Base-by-base conservation (phyloP, 1,284 basidiomycete species). In the Leccinum fallax region DNA sequence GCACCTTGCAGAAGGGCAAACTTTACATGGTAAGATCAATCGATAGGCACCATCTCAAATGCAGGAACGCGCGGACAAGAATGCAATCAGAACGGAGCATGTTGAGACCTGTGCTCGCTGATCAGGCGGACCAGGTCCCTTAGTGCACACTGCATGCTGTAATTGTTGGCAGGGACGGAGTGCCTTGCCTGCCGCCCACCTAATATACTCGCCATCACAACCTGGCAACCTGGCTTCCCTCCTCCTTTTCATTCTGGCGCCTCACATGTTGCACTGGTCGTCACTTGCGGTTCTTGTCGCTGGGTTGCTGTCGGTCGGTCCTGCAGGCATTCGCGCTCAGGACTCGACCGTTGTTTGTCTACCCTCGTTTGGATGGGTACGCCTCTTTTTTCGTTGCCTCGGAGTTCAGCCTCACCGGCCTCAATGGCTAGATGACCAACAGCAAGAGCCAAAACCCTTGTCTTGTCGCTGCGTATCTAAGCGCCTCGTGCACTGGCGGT, bases 401-500 rank as follows among this genome's bases (percentile, higher is more conserved):
- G 15, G 15, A 34, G 15, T 55, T 57, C 58, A 34, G 11, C 32
- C 38, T 58, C 15, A 55, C 56, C 19, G 21, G 30, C 43, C 57
- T 46, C 21, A 3, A 28, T 54, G 34, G 19, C 7, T 32, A 78
- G 78, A 70, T 78, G 70, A 19, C 59, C 64, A 79, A 79, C 43
- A 71, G 66, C 43, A 59, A 59, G 10, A 30, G 13, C 13, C 79
- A 79, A 55, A 71, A 59, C n/a, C 76, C 78, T 24, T 80, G 79
- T 55, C 6, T 71, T 5, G 61, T 80, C 38, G 53, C 70, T 8
- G 72, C 78, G 2, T 78, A 75, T 64, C 56, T 77, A 4, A 60
- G 67, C 52, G 71, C 68, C 26, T 72, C 62, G 1, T 80, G 79
- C 48, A 63, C 61, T 16, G 63, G 46, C 54, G 74, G 70, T 28